Percentiles rank a stretch among this genome's conserved stretches.
Evolutionary conservation across 208 protist genomes (phyloP).

Genomic region (Leishmania lainsoni): DNA sequence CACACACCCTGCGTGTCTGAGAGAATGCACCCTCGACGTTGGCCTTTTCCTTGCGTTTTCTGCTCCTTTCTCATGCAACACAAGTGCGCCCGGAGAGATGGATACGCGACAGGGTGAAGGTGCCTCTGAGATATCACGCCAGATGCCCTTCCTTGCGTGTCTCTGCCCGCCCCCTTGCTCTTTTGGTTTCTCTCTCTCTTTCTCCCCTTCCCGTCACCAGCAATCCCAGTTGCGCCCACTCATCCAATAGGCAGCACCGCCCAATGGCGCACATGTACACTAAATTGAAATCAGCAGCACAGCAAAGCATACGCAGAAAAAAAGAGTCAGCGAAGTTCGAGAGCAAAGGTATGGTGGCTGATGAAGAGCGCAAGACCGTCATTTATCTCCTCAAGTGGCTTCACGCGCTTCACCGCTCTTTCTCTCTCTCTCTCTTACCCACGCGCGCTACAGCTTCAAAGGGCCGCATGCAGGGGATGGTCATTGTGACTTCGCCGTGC

Average conservation of each 20-base stretch:
- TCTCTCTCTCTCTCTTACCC: background rate
- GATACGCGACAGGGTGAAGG: background rate
- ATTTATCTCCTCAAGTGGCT: background rate
- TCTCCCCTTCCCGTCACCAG: background rate
- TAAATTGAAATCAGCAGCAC: background rate
- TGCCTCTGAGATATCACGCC: background rate
- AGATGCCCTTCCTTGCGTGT: background rate
- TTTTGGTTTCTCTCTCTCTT: background rate
- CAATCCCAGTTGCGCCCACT: background rate
- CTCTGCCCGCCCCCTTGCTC: background rate
- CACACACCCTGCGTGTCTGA: background rate
- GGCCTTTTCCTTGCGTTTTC: conserved; percentile 13
- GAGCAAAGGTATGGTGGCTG: background rate
- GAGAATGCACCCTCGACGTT: background rate
- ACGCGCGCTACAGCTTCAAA: background rate
- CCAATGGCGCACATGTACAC: background rate
- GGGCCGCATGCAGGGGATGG: background rate
- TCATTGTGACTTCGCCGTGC: background rate
- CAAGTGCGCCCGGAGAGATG: background rate
- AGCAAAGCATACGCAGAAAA: background rate
- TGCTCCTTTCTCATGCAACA: background rate
- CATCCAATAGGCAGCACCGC: background rate
- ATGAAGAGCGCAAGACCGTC: background rate
- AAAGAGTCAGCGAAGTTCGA: background rate
- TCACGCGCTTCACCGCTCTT: background rate